Percentiles rank a stretch among this genome's conserved stretches.
Conservation (phyloP, 257 asterid genomes). For the Przewalskia tangutica region DNA sequence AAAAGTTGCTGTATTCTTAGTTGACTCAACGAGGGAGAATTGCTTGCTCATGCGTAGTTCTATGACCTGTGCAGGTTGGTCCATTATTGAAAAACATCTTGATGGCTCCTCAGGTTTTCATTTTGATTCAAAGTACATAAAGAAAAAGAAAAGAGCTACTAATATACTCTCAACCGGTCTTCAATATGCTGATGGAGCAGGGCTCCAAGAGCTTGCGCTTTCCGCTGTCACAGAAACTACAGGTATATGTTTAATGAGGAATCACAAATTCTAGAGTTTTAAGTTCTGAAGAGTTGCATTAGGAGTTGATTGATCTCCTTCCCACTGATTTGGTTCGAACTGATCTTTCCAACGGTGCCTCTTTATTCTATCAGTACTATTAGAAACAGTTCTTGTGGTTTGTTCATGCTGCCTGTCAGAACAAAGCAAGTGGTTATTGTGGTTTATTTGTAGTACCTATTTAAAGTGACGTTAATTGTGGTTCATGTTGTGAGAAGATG, state of each 20-base stretch:
- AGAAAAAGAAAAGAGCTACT: slow-evolving; percentile 8
- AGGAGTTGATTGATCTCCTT: neutral
- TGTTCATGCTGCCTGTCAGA: neutral
- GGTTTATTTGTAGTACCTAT: neutral
- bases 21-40: slow-evolving; percentile 12
- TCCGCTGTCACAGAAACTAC: slow-evolving; percentile 13
- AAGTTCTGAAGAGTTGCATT: neutral
- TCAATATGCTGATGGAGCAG: slow-evolving; percentile 1
- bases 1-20: slow-evolving; percentile 17
- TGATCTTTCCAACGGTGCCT: neutral
- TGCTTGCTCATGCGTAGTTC: slow-evolving; percentile 9
- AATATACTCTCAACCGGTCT: neutral
- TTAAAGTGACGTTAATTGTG: neutral
- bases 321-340: neutral
- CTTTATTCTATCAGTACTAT: neutral
- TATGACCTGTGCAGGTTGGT: slow-evolving; percentile 13
- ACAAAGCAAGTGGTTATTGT: neutral
- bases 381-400: neutral
- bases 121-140: neutral
- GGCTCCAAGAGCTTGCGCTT: slow-evolving; percentile 10
- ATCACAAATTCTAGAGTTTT: neutral
- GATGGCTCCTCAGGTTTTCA: slow-evolving; percentile 4
- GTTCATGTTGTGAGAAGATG: neutral
- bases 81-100: slow-evolving; percentile 18
- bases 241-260: slow-evolving; percentile 7